Evolutionary conservation across 305 asterid species (phyloP).

Genomic region (Striga hermonthica): DNA sequence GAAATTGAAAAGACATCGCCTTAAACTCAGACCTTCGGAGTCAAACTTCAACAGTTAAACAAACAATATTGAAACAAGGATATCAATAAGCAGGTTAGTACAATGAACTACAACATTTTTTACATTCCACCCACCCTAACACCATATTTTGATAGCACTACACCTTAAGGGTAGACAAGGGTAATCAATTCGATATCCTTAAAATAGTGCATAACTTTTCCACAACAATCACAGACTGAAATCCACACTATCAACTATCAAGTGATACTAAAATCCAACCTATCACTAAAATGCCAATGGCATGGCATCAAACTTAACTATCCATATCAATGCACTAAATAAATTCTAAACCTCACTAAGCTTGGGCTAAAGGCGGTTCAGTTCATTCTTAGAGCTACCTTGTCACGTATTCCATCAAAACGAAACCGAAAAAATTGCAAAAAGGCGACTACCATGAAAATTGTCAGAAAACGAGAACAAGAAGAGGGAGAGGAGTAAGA

Average conservation of each 20-base stretch:
- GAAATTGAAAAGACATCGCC: neutral
- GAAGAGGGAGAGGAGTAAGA: no score
- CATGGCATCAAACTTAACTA: neutral
- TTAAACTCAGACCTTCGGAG: neutral
- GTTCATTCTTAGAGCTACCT: slow-evolving; percentile 2
- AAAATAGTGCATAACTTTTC: neutral
- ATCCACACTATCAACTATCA: neutral
- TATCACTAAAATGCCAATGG: neutral
- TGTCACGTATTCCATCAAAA: neutral
- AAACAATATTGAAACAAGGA: slow-evolving; percentile 7
- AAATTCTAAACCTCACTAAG: neutral
- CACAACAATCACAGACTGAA: neutral
- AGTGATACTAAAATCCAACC: neutral
- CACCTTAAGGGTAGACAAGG: slow-evolving; percentile 7
- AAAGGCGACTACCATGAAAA: neutral
- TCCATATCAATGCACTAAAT: neutral
- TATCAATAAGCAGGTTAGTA: neutral
- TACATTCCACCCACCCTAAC: neutral
- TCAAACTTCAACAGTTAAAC: neutral
- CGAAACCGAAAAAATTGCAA: neutral
- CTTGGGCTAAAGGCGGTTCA: slow-evolving; percentile 7
- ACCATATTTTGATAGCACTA: slow-evolving; percentile 12
- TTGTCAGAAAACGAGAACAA: no score
- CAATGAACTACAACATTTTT: neutral
- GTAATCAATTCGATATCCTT: neutral